Conservation (phyloP, 1,284 basidiomycete species). For the Ustilago cynodontis region DNA sequence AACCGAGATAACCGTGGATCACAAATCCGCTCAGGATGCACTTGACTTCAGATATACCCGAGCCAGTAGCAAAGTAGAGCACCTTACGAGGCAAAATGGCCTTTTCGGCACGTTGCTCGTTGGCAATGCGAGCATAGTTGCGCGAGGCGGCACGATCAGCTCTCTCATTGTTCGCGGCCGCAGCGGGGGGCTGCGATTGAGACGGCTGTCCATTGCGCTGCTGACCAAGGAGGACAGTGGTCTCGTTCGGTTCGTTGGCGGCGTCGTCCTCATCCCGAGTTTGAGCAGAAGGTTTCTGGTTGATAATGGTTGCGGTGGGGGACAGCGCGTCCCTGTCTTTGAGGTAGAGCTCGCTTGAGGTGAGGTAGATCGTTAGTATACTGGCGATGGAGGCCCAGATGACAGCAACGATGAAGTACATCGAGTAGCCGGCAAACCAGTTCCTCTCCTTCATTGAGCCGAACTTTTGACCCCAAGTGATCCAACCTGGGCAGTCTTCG, state of each 20-base stretch:
- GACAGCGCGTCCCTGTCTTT: conserved; percentile 22
- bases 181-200: neutral
- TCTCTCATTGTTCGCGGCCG: neutral
- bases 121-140: conserved; percentile 34
- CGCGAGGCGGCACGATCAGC: conserved; percentile 15
- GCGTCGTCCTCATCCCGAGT: neutral
- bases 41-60: conserved; percentile 96
- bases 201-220: conserved; percentile 18
- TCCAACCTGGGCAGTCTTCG: conserved; percentile 79
- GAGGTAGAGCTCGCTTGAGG: conserved; percentile 73
- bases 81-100: conserved; percentile 72
- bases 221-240: conserved; percentile 30
- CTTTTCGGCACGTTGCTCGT: conserved; percentile 43
- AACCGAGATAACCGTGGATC: conserved; percentile 95
- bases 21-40: conserved; percentile 92
- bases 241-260: conserved; percentile 26
- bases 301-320: conserved; percentile 15
- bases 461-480: conserved; percentile 75
- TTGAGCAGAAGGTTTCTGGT: conserved; percentile 11
- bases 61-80: conserved; percentile 82
- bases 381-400: conserved; percentile 71
- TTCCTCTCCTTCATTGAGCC: conserved; percentile 36
- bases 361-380: conserved; percentile 85
- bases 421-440: conserved; percentile 77
- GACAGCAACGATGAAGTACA: conserved; percentile 75